Percentiles rank a stretch among this genome's conserved stretches.
Conservation (phyloP, 208 protist genomes). For the Leishmania gerbilli region DNA sequence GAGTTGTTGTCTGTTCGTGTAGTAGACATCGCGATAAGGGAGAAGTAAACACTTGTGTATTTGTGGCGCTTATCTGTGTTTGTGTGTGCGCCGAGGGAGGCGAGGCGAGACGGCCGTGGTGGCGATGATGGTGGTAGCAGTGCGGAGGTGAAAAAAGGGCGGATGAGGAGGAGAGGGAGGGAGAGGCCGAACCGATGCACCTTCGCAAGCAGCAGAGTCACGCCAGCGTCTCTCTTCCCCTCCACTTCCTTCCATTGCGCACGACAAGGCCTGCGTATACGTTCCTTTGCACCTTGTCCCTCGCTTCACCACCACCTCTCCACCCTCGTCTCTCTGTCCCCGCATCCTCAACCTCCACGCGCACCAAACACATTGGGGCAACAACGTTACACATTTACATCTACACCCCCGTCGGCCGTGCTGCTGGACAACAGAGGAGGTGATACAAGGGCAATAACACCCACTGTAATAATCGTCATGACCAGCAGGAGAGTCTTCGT, state of each 20-base stretch:
- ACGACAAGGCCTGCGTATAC: too few species aligned
- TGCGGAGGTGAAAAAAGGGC: neutral
- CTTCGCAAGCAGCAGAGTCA: neutral
- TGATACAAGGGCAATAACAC: neutral
- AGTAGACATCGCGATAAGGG: constrained; percentile 7
- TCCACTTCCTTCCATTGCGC: neutral
- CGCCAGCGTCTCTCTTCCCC: neutral
- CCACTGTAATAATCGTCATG: neutral
- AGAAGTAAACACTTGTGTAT: neutral
- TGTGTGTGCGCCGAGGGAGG: neutral
- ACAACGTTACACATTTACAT: neutral
- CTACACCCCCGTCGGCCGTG: neutral
- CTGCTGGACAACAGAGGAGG: neutral
- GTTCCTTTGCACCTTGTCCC: neutral
- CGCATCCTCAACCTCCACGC: neutral
- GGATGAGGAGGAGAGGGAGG: neutral
- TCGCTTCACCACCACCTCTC: neutral
- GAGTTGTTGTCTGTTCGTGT: constrained; percentile 5
- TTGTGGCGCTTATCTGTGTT: neutral
- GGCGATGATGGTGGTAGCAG: neutral
- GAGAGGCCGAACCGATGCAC: neutral
- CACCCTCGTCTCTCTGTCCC: neutral
- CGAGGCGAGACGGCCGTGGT: neutral
- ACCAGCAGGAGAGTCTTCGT: neutral
- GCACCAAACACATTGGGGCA: neutral